A percentile compares a stretch with the other conserved stretches of the same genome.
These are phyloP conservation scores for Pelargonium australe DNA, from an alignment of 441 rosid species.

Conservation along the genomic window DNA sequence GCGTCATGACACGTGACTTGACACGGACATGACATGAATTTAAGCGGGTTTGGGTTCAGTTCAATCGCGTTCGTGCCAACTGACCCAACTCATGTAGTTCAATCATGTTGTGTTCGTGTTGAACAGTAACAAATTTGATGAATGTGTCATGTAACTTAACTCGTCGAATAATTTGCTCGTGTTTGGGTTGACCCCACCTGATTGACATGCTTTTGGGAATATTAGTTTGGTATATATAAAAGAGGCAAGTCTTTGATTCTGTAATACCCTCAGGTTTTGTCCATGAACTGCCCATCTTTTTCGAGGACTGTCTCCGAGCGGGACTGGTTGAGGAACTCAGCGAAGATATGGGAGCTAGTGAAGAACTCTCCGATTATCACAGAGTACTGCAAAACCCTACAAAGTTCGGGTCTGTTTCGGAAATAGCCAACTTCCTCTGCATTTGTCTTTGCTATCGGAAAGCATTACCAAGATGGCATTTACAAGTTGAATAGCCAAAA, in stretches of 20 bases:
- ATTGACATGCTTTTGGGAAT: neutral
- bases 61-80: no score
- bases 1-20: no score
- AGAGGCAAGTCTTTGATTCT: neutral
- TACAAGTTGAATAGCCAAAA: no score
- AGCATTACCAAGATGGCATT: no score
- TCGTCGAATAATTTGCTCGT: no score
- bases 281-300: conserved; percentile 49
- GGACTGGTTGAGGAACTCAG: conserved; percentile 72
- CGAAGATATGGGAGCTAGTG: conserved; percentile 76
- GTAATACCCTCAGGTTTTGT: conserved; percentile 43
- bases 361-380: conserved; percentile 55
- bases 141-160: no score
- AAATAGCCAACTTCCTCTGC: conserved; percentile 29
- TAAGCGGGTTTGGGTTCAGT: no score
- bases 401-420: conserved; percentile 54
- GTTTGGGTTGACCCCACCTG: no score
- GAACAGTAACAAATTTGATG: no score
- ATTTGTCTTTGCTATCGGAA: neutral
- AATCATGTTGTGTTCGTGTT: no score
- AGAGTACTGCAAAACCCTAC: conserved; percentile 52
- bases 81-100: no score
- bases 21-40: no score
- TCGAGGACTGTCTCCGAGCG: conserved; percentile 58
- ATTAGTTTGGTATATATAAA: neutral